Evolutionary conservation across 768 basidiomycete species (phyloP), one percentile per base, ranked within the genome.

Genomic region (Agaricus blazei): DNA sequence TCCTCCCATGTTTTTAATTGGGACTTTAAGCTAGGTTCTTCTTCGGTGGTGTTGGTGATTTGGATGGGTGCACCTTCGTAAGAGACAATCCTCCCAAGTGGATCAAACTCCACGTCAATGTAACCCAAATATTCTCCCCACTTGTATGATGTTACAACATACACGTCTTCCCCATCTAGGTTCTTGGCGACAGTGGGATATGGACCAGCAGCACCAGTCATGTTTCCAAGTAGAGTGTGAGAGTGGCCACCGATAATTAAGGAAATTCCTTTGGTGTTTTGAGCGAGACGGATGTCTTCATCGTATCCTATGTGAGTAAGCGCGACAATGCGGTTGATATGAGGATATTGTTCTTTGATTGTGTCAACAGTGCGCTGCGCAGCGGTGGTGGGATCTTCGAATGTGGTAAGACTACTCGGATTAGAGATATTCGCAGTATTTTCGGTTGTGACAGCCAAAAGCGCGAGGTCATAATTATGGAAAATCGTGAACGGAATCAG

Each of bases 251-350:
- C 72, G 53, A 73, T 65, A 52, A 73, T 73, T 50, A 78, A 64
- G 52, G 74, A 69, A 51, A 77, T 70, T 27, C 70, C 73, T 31
- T 58, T 66, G 15, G 72, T 73, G 29, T 68, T 63, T 56, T 70
- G 55, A 2, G 76, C 77, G 31, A 77, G 64, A 27, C 67, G 64
- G 52, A 75, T 72, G 59, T 77, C 76, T 38, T 72, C 60, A 26
- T 71, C 71, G 58, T 78, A 76, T 9, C 74, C 77, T 48, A 78
- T 75, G 53, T 79, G 77, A 0, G 77, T 78, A 48, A 79, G 65
- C 8, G 72, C 75, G 37, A 77, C 66, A 40, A 79, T 69, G 6
- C 75, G 67, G 44, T 70, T 71, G 56, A 77, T 64, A 12, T 65
- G 26, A 4, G 58, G 63, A 56, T 72, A 64, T 45, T 60, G 59